A percentile compares a stretch with the other conserved stretches of the same genome.
These are phyloP conservation scores for Erythrophleum ivorense DNA, from an alignment of 331 rosid species.

Conservation along the genomic window DNA sequence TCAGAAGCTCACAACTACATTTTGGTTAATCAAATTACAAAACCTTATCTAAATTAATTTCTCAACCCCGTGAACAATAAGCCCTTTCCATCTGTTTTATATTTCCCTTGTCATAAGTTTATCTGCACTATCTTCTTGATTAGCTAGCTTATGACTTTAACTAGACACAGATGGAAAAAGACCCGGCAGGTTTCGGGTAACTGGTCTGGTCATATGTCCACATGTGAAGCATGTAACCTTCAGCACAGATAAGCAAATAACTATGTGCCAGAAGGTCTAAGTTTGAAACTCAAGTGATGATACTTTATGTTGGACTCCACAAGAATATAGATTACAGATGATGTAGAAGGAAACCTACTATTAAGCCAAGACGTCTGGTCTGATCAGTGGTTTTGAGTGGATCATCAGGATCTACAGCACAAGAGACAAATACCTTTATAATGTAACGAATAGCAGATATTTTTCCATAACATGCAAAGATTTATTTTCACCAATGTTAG, in stretches of 20 bases:
- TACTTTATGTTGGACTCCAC: background rate
- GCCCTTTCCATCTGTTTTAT: background rate
- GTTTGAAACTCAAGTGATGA: background rate
- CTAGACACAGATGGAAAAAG: background rate
- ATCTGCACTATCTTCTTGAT: background rate
- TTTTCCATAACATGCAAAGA: background rate
- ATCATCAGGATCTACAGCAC: slow-evolving; percentile 70
- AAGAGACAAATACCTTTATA: background rate
- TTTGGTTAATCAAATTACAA: background rate
- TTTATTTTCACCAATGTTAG: background rate
- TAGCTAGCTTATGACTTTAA: background rate
- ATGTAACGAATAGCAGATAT: background rate
- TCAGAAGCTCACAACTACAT: background rate
- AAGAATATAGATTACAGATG: background rate
- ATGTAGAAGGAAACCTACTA: slow-evolving; percentile 54
- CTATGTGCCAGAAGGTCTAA: slow-evolving; percentile 16
- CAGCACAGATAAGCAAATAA: slow-evolving; percentile 2
- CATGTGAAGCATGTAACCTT: background rate
- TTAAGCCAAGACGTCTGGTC: slow-evolving; percentile 76
- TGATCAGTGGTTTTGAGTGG: slow-evolving; percentile 83
- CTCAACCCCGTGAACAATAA: background rate
- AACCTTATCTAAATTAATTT: background rate
- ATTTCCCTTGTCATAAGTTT: background rate
- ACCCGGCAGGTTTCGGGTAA: slow-evolving; percentile 3
- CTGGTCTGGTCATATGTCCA: background rate